Evolutionary conservation across 495 filamentous ascomycete species (phyloP).

Genomic region (Penicillium canescens): DNA sequence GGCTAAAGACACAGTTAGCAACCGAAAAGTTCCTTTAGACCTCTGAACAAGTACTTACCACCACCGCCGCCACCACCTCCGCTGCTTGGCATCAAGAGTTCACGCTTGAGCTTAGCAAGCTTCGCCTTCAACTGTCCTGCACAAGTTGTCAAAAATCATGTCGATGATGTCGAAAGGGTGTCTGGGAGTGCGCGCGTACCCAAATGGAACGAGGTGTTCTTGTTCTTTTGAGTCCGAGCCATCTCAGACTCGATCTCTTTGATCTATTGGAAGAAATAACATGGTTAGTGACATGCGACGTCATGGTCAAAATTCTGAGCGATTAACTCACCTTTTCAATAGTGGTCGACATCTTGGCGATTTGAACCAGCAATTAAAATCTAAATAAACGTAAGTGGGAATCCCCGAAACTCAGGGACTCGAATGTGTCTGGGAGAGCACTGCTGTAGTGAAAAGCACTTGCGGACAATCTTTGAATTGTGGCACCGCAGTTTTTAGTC

Average conservation of each 20-base stretch:
- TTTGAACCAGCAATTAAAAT: conserved; percentile 14
- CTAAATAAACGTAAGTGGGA: conserved; percentile 1
- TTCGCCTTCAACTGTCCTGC: conserved; percentile 95
- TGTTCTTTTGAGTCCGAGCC: conserved; percentile 97
- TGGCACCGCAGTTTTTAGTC: conserved; percentile 31
- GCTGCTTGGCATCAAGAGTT: conserved; percentile 82
- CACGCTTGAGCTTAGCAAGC: conserved; percentile 94
- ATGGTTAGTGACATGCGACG: conserved; percentile 26
- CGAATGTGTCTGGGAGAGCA: conserved; percentile 10
- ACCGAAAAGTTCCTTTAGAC: background rate
- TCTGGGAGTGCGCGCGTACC: conserved; percentile 40
- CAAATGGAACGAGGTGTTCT: conserved; percentile 86
- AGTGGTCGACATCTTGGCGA: conserved; percentile 84
- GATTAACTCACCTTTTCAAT: conserved; percentile 78
- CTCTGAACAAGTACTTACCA: conserved; percentile 47
- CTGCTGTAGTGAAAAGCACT: conserved; percentile 14
- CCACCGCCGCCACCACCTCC: conserved; percentile 75
- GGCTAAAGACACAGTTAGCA: conserved; percentile 47
- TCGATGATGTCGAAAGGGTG: conserved; percentile 1
- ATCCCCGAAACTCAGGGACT: conserved; percentile 2
- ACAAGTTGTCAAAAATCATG: conserved; percentile 24
- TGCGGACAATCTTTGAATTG: conserved; percentile 35
- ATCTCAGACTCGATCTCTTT: conserved; percentile 98
- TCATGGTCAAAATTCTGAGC: conserved; percentile 13
- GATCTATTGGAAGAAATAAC: conserved; percentile 60